phyloP scores from a whole-genome alignment of 345 rosid species.

The Brassica nigra region DNA sequence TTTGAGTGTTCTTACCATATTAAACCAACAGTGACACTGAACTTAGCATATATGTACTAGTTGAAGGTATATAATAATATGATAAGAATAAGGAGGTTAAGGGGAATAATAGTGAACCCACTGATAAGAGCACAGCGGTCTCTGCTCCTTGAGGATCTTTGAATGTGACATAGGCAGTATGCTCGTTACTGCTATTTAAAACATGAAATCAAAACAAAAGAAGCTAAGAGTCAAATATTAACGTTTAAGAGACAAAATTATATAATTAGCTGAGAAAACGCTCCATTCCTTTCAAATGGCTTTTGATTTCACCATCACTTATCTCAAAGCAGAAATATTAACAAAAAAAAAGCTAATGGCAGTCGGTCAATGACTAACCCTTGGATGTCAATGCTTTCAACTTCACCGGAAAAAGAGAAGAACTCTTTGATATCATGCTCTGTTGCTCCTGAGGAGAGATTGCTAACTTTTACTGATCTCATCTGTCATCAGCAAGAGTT shows the following conservation, averaged over 20 bases:
- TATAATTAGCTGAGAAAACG: not conserved
- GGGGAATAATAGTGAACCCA: constrained; percentile 36
- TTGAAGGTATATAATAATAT: not conserved
- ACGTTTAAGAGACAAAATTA: not conserved
- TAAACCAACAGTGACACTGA: not conserved
- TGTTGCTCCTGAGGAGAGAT: constrained; percentile 69
- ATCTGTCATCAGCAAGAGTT: not conserved
- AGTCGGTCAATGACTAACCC: constrained; percentile 46
- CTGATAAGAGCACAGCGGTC: constrained; percentile 88
- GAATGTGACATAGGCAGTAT: constrained; percentile 72
- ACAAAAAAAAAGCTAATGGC: not conserved
- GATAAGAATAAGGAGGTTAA: not conserved
- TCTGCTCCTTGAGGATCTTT: constrained; percentile 84
- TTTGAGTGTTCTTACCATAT: not conserved
- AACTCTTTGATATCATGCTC: constrained; percentile 85
- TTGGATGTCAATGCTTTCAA: constrained; percentile 64
- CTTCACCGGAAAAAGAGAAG: constrained; percentile 91
- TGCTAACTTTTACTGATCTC: constrained; percentile 74
- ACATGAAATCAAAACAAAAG: constrained; percentile 17
- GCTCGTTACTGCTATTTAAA: constrained; percentile 43
- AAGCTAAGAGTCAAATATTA: constrained; percentile 11
- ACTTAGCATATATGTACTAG: not conserved
- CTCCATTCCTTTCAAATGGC: not conserved
- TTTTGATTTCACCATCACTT: not conserved
- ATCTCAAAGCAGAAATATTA: not conserved